Conservation (phyloP, 306 rosid species). For the Alnus rubra region DNA sequence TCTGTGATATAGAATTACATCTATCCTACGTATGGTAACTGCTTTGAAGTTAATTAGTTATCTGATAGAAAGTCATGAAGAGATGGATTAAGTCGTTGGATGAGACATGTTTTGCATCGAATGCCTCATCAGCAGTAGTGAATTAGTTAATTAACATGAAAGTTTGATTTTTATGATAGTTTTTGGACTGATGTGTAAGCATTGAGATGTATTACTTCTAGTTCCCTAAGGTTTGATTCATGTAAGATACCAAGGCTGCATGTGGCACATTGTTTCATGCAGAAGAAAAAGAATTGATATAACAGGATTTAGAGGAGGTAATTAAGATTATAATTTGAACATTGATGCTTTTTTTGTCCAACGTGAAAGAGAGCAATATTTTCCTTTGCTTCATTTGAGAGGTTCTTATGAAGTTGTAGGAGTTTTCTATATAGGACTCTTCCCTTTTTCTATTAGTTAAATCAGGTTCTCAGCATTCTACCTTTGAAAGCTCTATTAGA, state of each 20-base stretch:
- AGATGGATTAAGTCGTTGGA: not conserved
- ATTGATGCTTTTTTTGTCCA: not conserved
- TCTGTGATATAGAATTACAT: no score
- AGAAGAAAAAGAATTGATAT: not conserved
- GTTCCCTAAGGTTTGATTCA: not conserved
- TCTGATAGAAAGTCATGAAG: not conserved
- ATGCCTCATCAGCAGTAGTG: not conserved
- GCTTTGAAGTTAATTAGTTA: not conserved
- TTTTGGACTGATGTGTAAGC: not conserved
- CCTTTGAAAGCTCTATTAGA: not conserved
- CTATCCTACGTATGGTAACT: not conserved
- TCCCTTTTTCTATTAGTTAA: no score
- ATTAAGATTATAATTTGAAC: not conserved
- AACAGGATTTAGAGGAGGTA: not conserved
- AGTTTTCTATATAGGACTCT: not conserved
- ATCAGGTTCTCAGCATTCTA: not conserved
- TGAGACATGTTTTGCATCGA: not conserved
- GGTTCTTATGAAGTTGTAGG: not conserved
- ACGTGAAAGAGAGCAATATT: not conserved
- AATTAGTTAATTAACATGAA: not conserved
- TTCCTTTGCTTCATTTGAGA: not conserved
- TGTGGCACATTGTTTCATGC: not conserved
- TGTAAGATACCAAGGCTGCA: not conserved
- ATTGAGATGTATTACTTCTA: not conserved
- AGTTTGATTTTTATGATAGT: no score